Evolutionary conservation across 805 yeast genomes (phyloP), one percentile per base, ranked within the genome.

Genomic region (Ogataea corticis): DNA sequence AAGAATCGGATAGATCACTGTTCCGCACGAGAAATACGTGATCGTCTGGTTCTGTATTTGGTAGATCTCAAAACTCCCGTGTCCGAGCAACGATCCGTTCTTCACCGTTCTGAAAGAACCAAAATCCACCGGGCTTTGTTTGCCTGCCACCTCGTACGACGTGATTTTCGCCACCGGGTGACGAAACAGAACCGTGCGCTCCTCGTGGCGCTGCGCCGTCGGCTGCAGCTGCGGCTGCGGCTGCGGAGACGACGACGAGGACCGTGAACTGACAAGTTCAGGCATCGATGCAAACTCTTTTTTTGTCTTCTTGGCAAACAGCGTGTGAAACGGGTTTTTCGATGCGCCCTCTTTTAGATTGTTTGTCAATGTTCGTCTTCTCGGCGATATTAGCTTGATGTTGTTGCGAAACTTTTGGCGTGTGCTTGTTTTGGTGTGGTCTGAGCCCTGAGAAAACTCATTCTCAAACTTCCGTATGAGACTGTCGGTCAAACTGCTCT

Each of bases 1-100:
- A 42, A 87, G 66, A 12, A 87, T 75, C 3, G 96, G 95, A 58
- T 86, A 86, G 2, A 86, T 77, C 31, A 87, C 77, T 4, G 80
- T 70, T 0, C 87, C 90, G 65, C 89, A 84, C 11, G 80, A 76
- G 33, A 84, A 58, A 58, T 82, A 84, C 1, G 83, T 76, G 7
- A 81, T 82, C 46, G 69, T 73, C 48, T 75, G 54, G 33, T 52
- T 75, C 52, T 77, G 80, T 21, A 83, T 66, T 58, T 79, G 82
- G 52, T 79, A 83, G 1, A 83, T 67, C 54, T 80, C 80, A 42
- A 83, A 71, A 35, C 63, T 68, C 2, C 90, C 90, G 48, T 78
- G 80, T 1, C 85, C 81, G 23, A 83, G 56, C n/a, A 80, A 58
- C 33, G 77, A 63, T 0, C 84, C 85, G 0, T 46, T 48, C 15